Evolutionary conservation across 2,329 filamentous ascomycete genomes (phyloP), one percentile per base, ranked within the genome.

Genomic region (Cladobotryum mycophilum): DNA sequence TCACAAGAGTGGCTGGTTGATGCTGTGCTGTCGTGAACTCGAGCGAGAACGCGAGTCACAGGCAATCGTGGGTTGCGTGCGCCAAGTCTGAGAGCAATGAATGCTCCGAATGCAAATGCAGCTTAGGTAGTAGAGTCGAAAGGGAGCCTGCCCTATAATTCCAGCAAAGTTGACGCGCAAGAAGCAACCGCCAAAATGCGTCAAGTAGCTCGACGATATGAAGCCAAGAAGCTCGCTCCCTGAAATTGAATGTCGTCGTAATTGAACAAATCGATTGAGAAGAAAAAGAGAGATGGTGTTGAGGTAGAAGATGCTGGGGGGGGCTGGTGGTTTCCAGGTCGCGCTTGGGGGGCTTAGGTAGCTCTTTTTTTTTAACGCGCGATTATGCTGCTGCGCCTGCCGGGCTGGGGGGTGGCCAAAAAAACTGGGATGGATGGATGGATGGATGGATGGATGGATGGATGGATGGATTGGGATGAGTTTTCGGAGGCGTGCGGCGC

Each of bases 261-360:
- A 30, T 30, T 30, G 25, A 7, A 30, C 25, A 30, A 30, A 30
- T 30, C 25, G 25, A 30, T 30, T 30, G 25, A 30, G 25, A 30
- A 30, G 46, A 50, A 47, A 41, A 42, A 49, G 51, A 49, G 42
- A 50, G 41, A 46, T 38, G 47, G 51, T 53, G 51, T 45, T 17
- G 47, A 53, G 51, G 53, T 41, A 38, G 51, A 54, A 46, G 55
- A 53, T 30, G 46, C 42, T 38, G 25, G 25, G 49, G 51, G 51
- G 47, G 53, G 57, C 55, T 52, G 51, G 47, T 45, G 49, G 51
- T 45, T 41, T 49, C 46, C 35, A 40, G 45, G 61, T 51, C 51
- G 51, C 61, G 61, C 51, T 53, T 53, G 51, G 51, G 50, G 51
- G 51, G 51, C 51, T 49, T 53, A 53, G 46, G 48, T 48, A 48